Evolutionary conservation across 148 eudicot species (phyloP), one percentile per base, ranked within the genome.

Genomic region (Diospyros lotus): DNA sequence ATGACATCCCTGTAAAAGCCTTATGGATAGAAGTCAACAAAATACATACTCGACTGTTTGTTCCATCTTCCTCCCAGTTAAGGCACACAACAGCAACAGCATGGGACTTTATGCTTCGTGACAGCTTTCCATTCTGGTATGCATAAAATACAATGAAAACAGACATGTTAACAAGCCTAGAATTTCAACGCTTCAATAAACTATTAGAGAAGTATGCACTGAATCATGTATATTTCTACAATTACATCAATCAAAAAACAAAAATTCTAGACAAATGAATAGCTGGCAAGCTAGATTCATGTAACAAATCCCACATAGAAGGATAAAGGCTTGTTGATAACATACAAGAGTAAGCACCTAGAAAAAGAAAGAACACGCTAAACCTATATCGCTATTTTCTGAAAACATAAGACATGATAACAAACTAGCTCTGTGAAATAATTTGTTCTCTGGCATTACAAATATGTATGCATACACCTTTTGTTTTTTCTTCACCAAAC

Each of bases 1-100:
- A 42, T 41, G n/a, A 64, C 14, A 61, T 9, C 69, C 61, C 50
- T 9, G 45, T 6, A 66, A 59, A 62, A 44, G 12, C 45, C 39
- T 63, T 12, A 39, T 18, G 18, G 38, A 15, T 39, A 77, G 72
- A 62, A 48, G 8, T 6, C 40, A 59, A 61, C 68, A 9, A 65
- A 55, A 79, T 44, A 65, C 85, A 54, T 82, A 86, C 90, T 76
- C 64, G 77, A 72, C 50, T 73, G 54, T 81, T 85, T 65, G 82
- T 75, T 65, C 85, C 86, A 77, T 89, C 97, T 66, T 90, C 97
- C 83, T 81, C 96, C 99, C 99, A 95, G 71, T 88, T 84, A 77
- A 95, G 94, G 77, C 90, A 95, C 76, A 90, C 85, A 70, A 95
- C 93, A 65, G 97, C 87, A 74, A 64, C 87, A 72, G 79, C 74